These are phyloP conservation scores for Plasmodium chabaudi DNA, from an alignment of 169 alveolate genomes.

Conservation along the genomic window DNA sequence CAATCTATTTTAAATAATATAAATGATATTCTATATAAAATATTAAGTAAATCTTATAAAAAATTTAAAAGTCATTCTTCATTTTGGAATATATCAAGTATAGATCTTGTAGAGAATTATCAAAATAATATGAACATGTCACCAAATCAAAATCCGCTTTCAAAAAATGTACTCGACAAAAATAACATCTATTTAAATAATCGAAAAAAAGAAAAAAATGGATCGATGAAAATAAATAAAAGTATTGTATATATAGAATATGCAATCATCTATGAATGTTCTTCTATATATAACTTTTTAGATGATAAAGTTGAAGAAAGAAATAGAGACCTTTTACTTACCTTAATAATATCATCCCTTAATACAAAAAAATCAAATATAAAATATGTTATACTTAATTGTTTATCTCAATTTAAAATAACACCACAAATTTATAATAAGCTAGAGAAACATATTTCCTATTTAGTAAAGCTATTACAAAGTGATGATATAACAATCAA, in stretches of 20 bases:
- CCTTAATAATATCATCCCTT: conserved; percentile 52
- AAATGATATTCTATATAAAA: conserved; percentile 38
- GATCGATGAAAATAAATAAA: conserved; percentile 6
- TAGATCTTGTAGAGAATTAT: background rate
- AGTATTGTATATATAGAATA: conserved; percentile 59
- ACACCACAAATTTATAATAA: conserved; percentile 24
- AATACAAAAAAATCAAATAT: conserved; percentile 69
- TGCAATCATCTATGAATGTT: conserved; percentile 62
- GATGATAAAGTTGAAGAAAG: conserved; percentile 30
- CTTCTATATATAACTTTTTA: conserved; percentile 48
- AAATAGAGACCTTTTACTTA: conserved; percentile 65
- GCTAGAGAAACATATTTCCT: conserved; percentile 86
- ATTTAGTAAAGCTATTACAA: conserved; percentile 85
- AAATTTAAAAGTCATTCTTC: conserved; percentile 16
- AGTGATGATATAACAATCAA: conserved; percentile 92
- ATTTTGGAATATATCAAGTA: background rate
- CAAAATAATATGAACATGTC: background rate
- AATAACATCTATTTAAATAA: conserved; percentile 11
- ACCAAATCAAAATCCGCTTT: conserved; percentile 4
- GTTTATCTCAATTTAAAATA: conserved; percentile 51
- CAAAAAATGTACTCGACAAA: conserved; percentile 38
- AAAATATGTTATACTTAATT: conserved; percentile 42
- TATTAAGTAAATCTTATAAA: conserved; percentile 33
- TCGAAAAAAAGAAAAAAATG: conserved; percentile 13
- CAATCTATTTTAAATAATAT: conserved; percentile 42